phyloP scores from a whole-genome alignment of 805 yeast genomes.

The Blastobotrys chiropterorum region DNA sequence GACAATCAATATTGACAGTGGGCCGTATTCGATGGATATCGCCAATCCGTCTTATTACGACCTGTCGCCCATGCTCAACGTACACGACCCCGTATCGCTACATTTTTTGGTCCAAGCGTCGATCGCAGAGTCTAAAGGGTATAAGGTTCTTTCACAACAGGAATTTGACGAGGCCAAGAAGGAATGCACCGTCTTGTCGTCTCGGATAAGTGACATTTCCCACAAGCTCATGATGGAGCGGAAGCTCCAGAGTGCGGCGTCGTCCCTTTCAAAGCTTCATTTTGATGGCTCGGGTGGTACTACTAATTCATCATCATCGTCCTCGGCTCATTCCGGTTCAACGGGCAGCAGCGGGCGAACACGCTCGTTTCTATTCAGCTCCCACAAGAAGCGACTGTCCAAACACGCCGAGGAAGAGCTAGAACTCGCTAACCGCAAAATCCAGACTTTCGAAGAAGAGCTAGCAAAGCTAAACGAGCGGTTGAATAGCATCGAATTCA shows the following conservation, averaged over 20 bases:
- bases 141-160: constrained; percentile 20
- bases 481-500: constrained; percentile 9
- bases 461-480: constrained; percentile 11
- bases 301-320: constrained; percentile 3
- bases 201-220: constrained; percentile 17
- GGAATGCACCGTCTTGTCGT: constrained; percentile 8
- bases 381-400: constrained; percentile 19
- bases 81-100: constrained; percentile 20
- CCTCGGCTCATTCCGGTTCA: constrained; percentile 3
- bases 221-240: constrained; percentile 20
- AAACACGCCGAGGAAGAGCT: constrained; percentile 23
- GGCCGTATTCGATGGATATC: constrained; percentile 6
- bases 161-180: constrained; percentile 22
- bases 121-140: constrained; percentile 23
- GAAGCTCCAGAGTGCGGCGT: constrained; percentile 24
- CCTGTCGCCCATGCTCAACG: constrained; percentile 22
- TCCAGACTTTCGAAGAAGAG: constrained; percentile 15
- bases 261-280: constrained; percentile 19
- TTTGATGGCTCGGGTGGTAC: not conserved
- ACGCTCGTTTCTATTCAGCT: constrained; percentile 7
- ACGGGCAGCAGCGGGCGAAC: not conserved
- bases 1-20: not conserved
- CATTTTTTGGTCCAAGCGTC: constrained; percentile 25
- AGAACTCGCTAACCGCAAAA: constrained; percentile 17
- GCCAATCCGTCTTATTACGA: constrained; percentile 16